Evolutionary conservation across 345 rosid genomes (phyloP).

Genomic region (Salix koriyanagi): DNA sequence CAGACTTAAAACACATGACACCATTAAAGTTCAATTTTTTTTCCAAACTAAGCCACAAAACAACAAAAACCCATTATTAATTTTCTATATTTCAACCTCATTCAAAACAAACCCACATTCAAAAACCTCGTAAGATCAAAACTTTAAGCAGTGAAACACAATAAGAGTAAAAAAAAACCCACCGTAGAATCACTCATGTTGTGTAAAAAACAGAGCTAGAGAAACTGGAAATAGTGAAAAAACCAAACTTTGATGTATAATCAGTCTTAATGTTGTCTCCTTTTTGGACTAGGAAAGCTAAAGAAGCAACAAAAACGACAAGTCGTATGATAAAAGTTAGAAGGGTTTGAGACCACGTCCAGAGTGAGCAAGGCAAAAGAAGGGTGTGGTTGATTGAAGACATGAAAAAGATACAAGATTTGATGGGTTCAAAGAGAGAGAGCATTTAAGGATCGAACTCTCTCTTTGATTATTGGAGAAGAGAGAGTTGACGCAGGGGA

Average conservation of each 20-base stretch:
- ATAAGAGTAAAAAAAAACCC: background rate
- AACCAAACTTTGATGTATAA: constrained; percentile 10
- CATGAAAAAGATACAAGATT: constrained; percentile 52
- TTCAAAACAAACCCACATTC: background rate
- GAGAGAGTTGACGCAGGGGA: constrained; percentile 6
- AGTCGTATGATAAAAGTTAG: constrained; percentile 30
- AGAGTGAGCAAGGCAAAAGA: constrained; percentile 37
- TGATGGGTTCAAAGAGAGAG: constrained; percentile 31
- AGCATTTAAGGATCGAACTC: constrained; percentile 46
- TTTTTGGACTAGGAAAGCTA: constrained; percentile 19
- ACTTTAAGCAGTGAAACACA: background rate
- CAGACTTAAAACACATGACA: background rate
- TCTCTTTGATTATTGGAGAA: constrained; percentile 21
- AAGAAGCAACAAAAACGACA: constrained; percentile 18
- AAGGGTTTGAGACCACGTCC: constrained; percentile 40
- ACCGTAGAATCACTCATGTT: constrained; percentile 81
- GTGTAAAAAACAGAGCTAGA: constrained; percentile 11
- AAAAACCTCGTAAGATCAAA: background rate
- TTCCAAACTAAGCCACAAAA: background rate
- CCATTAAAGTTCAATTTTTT: background rate
- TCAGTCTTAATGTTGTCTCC: background rate
- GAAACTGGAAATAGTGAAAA: constrained; percentile 17
- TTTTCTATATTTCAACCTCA: background rate
- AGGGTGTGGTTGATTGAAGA: constrained; percentile 50
- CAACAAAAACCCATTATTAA: background rate